Base-by-base conservation (phyloP, 352 stramenopile species). In the Globisporangium cederbergense region DNA sequence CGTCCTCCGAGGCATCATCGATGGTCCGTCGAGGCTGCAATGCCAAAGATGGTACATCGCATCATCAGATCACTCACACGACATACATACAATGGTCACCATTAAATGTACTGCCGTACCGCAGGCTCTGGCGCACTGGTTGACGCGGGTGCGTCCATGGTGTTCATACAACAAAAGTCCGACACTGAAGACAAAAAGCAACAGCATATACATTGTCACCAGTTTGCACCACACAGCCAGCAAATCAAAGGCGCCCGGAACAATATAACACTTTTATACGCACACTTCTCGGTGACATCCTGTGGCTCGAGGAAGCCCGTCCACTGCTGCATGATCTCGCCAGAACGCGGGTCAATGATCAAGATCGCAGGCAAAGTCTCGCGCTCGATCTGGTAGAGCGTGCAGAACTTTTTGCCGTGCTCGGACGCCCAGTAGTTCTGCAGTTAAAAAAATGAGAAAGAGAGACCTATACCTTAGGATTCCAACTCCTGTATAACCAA, bases 351-450 rank as follows among this genome's bases (percentile, higher is more conserved):
- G 56, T 96, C 78, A 51, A 96, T 81, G 55, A 95, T 88, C 32
- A 77, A 71, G 46, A 93, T 77, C n/a, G 86, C 66, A 10, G 88
- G 88, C 10, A 96, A 69, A 61, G 70, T 77, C 13, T 83, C 77
- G 22, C 75, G 71, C 20, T 91, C 83, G 32, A 95, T 77, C 66
- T 92, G 84, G 65, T 95, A 95, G 47, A 95, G 66, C 45, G 70
- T 80, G 68, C 82, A 92, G 62, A 93, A 93, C 56, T 91, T 91
- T 64, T 91, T 92, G 61, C 86, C 84, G 45, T 91, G 74, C 45
- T 95, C 86, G 4, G 81, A 89, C 8, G 75, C 78, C 79, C 77
- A 90, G 53, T 91, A 91, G 54, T 82, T 89, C 86, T 94, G 53
- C 25, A 30, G 18, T 25, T 32, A n/a, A n/a, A n/a, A n/a, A n/a